phyloP scores from a whole-genome alignment of 306 rosid genomes.

The Castanopsis chinensis region DNA sequence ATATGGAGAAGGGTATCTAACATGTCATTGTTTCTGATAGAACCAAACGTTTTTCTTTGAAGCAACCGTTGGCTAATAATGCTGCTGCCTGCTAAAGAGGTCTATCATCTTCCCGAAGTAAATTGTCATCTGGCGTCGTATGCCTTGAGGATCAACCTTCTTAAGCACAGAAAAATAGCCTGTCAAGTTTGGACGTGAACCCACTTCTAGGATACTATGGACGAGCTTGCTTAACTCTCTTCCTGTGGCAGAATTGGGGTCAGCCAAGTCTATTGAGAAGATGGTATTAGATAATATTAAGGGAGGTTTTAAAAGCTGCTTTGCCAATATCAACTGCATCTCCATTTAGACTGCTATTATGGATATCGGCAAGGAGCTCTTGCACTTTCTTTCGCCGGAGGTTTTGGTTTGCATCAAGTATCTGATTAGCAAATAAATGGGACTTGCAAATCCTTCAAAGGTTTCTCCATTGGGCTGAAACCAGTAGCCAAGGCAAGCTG shows the following conservation, averaged over 20 bases:
- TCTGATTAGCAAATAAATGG: background rate
- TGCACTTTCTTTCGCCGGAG: slow-evolving; percentile 1
- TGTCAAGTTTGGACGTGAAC: background rate
- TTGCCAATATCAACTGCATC: slow-evolving; percentile 11
- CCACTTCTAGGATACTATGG: background rate
- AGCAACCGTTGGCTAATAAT: slow-evolving; percentile 1
- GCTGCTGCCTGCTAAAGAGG: background rate
- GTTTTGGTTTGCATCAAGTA: background rate
- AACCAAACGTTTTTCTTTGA: background rate
- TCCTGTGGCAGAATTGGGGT: background rate
- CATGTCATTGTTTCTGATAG: background rate
- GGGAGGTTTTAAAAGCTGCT: slow-evolving; percentile 6
- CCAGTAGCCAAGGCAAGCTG: too few species aligned
- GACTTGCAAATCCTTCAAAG: background rate
- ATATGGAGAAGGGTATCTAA: slow-evolving; percentile 12
- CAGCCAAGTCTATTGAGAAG: slow-evolving; percentile 1
- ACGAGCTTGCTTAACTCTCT: background rate
- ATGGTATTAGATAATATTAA: slow-evolving; percentile 17
- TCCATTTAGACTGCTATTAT: background rate
- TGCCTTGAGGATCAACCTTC: background rate
- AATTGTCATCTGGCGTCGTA: background rate
- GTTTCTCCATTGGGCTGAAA: background rate
- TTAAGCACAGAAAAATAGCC: background rate
- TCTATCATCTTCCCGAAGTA: background rate
- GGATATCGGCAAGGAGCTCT: background rate